Base-by-base conservation (phyloP, 2,329 filamentous ascomycete genomes). In the Drechslerella dactyloides region DNA sequence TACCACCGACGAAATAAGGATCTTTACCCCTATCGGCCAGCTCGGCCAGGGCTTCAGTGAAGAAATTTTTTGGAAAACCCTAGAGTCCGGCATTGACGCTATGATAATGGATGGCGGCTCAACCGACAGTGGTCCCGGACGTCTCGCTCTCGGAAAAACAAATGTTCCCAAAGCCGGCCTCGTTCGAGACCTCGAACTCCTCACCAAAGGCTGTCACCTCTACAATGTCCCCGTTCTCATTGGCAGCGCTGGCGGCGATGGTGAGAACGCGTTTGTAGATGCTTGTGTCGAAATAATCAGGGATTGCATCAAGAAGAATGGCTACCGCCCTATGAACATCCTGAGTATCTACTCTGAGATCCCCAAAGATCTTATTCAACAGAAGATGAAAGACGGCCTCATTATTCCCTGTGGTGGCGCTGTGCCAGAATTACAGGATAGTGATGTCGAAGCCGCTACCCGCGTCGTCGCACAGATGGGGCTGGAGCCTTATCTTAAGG, bases 381-480 rank as follows among this genome's bases (percentile, higher is more conserved):
- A 79, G 1, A 77, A 77, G 0, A 74, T 81, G 0, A 55, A 65
- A 1, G 74, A 74, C 0, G 78, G 79, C 0, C 76, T 75, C 0
- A 74, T 83, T 0, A 76, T 53, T 0, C 78, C 78, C 2, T 82
- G 81, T 24, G 83, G 82, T 0, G 73, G 77, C 0, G 79, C 78
- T 1, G 82, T 84, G 0, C 82, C 82, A 0, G 66, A 75, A 0
- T 73, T 84, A 40, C 80, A 77, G 0, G 75, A 77, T 2, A 59
- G 75, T 0, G 80, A 82, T 35, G 78, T 85, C 10, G 78, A 81
- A 0, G 68, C 74, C 1, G 79, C 81, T 0, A 69, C 78, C 0
- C 73, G 75, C 0, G 78, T 84, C 3, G 82, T 82, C 0, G 80
- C 80, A 0, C 83, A 84, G 61, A 82, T 83, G 77, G 82, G 82